Evolutionary conservation across 2,329 filamentous ascomycete species (phyloP).

Genomic region (Pestalotiopsis sp.): DNA sequence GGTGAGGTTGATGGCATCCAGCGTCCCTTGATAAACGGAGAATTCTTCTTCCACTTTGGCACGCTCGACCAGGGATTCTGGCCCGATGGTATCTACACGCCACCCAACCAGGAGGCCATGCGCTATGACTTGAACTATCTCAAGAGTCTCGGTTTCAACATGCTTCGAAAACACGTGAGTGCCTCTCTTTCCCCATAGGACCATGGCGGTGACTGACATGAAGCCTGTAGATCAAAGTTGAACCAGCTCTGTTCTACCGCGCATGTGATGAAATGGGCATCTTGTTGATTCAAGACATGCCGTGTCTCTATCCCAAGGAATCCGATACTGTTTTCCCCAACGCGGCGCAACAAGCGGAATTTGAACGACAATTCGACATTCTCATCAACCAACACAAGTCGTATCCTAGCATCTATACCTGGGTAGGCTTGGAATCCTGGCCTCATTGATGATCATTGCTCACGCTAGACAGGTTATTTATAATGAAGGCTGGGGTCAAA

Average conservation of each 20-base stretch:
- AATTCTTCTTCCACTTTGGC: slow-evolving; percentile 67
- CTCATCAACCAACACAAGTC: slow-evolving; percentile 63
- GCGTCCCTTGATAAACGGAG: slow-evolving; percentile 66
- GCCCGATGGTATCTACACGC: slow-evolving; percentile 68
- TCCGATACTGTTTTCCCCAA: slow-evolving; percentile 35
- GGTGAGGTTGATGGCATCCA: slow-evolving; percentile 58
- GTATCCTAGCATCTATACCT: slow-evolving; percentile 65
- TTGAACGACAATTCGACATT: slow-evolving; percentile 56
- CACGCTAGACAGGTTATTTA: slow-evolving; percentile 55
- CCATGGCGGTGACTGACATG: neutral
- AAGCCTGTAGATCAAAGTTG: slow-evolving; percentile 59
- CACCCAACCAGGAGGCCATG: slow-evolving; percentile 68
- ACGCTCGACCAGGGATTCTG: slow-evolving; percentile 61
- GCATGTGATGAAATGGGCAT: slow-evolving; percentile 67
- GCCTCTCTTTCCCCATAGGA: too few relatives aligned
- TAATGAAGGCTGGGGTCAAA: slow-evolving; percentile 72
- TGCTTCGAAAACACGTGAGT: slow-evolving; percentile 68
- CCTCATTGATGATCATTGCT: neutral
- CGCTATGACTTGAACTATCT: slow-evolving; percentile 63
- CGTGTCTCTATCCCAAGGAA: slow-evolving; percentile 55
- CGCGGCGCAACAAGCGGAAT: slow-evolving; percentile 49
- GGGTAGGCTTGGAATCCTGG: slow-evolving; percentile 41
- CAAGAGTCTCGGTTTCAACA: slow-evolving; percentile 69
- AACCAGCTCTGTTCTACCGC: slow-evolving; percentile 66
- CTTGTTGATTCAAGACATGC: slow-evolving; percentile 73